These are phyloP conservation scores for Aspergillus ostianus DNA, from an alignment of 495 filamentous ascomycete species.

Conservation along the genomic window DNA sequence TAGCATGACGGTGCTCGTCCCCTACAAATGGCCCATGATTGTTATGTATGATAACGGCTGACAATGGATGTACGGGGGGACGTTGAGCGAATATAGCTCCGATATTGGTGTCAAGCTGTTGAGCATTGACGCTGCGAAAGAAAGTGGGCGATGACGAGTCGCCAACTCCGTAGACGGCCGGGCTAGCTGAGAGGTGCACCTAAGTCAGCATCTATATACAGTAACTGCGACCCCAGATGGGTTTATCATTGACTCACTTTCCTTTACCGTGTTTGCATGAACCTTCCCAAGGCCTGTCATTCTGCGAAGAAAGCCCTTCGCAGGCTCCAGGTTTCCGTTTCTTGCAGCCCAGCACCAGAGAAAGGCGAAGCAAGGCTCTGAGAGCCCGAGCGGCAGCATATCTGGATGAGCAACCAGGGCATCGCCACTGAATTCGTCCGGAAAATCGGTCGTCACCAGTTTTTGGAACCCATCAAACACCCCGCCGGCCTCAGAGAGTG, in stretches of 20 bases:
- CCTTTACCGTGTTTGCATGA: slow-evolving; percentile 10
- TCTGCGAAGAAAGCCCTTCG: slow-evolving; percentile 9
- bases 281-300: slow-evolving; percentile 9
- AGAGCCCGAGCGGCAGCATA: slow-evolving; percentile 9
- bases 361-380: slow-evolving; percentile 11
- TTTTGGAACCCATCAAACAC: slow-evolving; percentile 13
- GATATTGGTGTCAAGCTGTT: slow-evolving; percentile 3
- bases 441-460: slow-evolving; percentile 10
- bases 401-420: slow-evolving; percentile 13
- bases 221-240: slow-evolving; percentile 1
- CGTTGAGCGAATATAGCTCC: slow-evolving; percentile 11
- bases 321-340: slow-evolving; percentile 6
- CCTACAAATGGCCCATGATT: slow-evolving; percentile 15
- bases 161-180: slow-evolving; percentile 16
- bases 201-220: slow-evolving; percentile 3
- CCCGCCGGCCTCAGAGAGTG: slow-evolving; percentile 8
- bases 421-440: slow-evolving; percentile 19
- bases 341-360: slow-evolving; percentile 13
- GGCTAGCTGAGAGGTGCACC: slow-evolving; percentile 5
- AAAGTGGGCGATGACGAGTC: slow-evolving; percentile 16
- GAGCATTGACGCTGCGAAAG: slow-evolving; percentile 17
- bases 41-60: slow-evolving; percentile 15
- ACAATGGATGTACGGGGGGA: slow-evolving; percentile 12
- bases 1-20: slow-evolving; percentile 6
- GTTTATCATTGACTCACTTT: slow-evolving; percentile 10